A percentile compares a stretch with the other conserved stretches of the same genome.
Evolutionary conservation across 2,329 filamentous ascomycete species (phyloP).

Genomic region (Nigrograna mackinnonii): DNA sequence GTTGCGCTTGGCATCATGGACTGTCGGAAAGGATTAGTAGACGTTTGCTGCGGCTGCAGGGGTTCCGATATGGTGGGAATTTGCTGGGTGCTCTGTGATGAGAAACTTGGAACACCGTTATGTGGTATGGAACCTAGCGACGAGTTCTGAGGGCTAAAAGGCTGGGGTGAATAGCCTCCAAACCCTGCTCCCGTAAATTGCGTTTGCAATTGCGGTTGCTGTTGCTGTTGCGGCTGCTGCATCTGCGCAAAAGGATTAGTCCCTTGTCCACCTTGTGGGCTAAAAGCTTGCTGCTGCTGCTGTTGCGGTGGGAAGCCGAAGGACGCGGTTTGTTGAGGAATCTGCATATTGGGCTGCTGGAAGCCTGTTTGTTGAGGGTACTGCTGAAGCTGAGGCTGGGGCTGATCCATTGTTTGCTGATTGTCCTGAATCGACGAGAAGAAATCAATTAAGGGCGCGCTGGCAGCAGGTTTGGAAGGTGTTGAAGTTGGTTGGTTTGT

Average conservation of each 20-base stretch:
- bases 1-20: slow-evolving; percentile 68
- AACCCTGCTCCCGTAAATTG: slow-evolving; percentile 78
- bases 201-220: slow-evolving; percentile 57
- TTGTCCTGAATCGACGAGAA: slow-evolving; percentile 38
- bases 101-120: slow-evolving; percentile 51
- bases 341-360: slow-evolving; percentile 24
- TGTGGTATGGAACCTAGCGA: slow-evolving; percentile 55
- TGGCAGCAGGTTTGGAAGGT: slow-evolving; percentile 21
- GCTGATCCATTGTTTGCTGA: slow-evolving; percentile 38
- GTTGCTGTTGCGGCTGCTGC: slow-evolving; percentile 85
- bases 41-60: slow-evolving; percentile 57
- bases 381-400: slow-evolving; percentile 36
- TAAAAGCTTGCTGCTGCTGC: slow-evolving; percentile 53
- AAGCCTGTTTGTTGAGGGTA: slow-evolving; percentile 22
- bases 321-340: slow-evolving; percentile 46
- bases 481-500: slow-evolving; percentile 18
- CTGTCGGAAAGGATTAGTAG: slow-evolving; percentile 91
- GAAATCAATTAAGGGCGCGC: slow-evolving; percentile 36
- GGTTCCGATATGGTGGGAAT: slow-evolving; percentile 38
- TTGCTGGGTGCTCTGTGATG: slow-evolving; percentile 36
- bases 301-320: slow-evolving; percentile 32
- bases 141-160: slow-evolving; percentile 48
- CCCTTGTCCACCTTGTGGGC: slow-evolving; percentile 65
- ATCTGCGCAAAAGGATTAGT: slow-evolving; percentile 93
- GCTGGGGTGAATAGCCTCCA: slow-evolving; percentile 75